Evolutionary conservation across 2,329 filamentous ascomycete species (phyloP).

Genomic region (Polychaeton citri): DNA sequence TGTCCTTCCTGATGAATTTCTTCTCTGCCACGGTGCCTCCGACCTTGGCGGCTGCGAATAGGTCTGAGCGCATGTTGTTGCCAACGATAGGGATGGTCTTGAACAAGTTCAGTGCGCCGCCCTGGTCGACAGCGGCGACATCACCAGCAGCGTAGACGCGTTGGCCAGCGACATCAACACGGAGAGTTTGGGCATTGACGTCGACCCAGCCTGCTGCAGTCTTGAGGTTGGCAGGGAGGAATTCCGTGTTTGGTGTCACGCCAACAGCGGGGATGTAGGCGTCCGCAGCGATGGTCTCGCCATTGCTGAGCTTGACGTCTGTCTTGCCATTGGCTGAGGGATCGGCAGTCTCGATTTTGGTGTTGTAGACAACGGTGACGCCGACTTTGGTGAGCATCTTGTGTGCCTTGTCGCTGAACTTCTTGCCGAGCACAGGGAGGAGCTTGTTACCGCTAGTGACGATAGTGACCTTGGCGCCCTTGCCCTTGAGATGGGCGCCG

Average conservation of each 20-base stretch:
- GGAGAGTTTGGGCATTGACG: slow-evolving; percentile 32
- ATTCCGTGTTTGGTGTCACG: slow-evolving; percentile 38
- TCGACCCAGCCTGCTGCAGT: slow-evolving; percentile 34
- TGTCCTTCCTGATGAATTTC: slow-evolving; percentile 14
- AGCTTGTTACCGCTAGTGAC: slow-evolving; percentile 28
- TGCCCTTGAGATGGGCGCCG: slow-evolving; percentile 21
- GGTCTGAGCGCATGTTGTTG: slow-evolving; percentile 35
- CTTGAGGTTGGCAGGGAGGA: slow-evolving; percentile 36
- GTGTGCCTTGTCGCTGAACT: slow-evolving; percentile 30
- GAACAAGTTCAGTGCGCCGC: slow-evolving; percentile 28
- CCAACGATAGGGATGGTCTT: slow-evolving; percentile 26
- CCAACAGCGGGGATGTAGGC: slow-evolving; percentile 41
- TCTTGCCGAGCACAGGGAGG: slow-evolving; percentile 27
- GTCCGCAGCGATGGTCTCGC: slow-evolving; percentile 34
- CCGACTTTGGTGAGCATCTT: slow-evolving; percentile 33
- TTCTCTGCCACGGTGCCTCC: slow-evolving; percentile 11
- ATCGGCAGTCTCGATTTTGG: slow-evolving; percentile 12
- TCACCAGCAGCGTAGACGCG: slow-evolving; percentile 38
- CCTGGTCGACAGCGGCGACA: slow-evolving; percentile 29
- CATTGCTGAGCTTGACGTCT: slow-evolving; percentile 32
- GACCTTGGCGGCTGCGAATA: slow-evolving; percentile 21
- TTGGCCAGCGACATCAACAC: slow-evolving; percentile 30
- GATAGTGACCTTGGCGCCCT: slow-evolving; percentile 31
- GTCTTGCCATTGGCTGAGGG: slow-evolving; percentile 26
- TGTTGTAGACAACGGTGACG: slow-evolving; percentile 23